Conservation (phyloP, 1,139 yeast genomes). For the Taphrina sp. region DNA sequence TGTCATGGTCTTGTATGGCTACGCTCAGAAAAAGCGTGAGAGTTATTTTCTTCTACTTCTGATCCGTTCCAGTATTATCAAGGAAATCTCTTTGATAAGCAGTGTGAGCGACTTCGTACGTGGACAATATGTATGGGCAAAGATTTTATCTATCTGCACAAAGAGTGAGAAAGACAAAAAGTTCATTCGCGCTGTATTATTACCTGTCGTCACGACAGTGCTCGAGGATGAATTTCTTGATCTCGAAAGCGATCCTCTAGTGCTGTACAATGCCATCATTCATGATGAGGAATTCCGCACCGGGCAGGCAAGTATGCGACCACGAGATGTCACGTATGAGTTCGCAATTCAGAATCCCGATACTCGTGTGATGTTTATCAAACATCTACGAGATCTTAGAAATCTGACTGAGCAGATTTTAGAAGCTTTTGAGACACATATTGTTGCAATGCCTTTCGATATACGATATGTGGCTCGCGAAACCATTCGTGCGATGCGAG, state of each 20-base stretch:
- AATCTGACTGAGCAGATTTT: conserved; percentile 64
- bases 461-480: conserved; percentile 54
- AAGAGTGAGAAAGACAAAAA: conserved; percentile 61
- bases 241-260: conserved; percentile 78
- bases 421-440: conserved; percentile 49
- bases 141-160: conserved; percentile 52
- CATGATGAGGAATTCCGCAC: conserved; percentile 52
- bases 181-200: conserved; percentile 55
- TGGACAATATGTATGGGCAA: conserved; percentile 50
- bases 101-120: conserved; percentile 41
- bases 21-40: conserved; percentile 56
- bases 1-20: conserved; percentile 53
- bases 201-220: conserved; percentile 53
- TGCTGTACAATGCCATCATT: conserved; percentile 51
- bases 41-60: conserved; percentile 69
- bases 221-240: conserved; percentile 58
- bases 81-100: conserved; percentile 47
- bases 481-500: conserved; percentile 46
- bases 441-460: conserved; percentile 61
- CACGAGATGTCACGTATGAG: conserved; percentile 55
- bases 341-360: conserved; percentile 75
- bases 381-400: conserved; percentile 71
- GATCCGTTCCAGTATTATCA: conserved; percentile 54
- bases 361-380: conserved; percentile 66
- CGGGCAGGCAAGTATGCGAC: conserved; percentile 49